Conservation (phyloP, 805 yeast species). For the Starmerella potacharoeniae region DNA sequence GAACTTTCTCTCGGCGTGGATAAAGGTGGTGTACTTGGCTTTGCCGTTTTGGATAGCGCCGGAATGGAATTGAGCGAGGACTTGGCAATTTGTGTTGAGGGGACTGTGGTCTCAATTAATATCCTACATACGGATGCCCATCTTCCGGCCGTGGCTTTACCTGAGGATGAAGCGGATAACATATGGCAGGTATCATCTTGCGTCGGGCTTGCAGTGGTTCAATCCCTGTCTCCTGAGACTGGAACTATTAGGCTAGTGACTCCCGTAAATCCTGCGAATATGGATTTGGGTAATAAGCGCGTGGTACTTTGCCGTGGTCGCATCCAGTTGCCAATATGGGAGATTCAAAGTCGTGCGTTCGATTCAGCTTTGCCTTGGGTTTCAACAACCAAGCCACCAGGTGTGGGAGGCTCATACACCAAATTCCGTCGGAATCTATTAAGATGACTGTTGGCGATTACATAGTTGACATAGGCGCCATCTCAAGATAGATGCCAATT, state of each 20-base stretch:
- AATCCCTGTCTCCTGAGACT: slow-evolving; percentile 41
- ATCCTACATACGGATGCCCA: not conserved
- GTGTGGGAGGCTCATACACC: slow-evolving; percentile 45
- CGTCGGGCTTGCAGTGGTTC: slow-evolving; percentile 50
- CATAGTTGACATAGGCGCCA: too few species aligned
- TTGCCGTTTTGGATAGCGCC: slow-evolving; percentile 21
- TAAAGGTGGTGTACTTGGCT: slow-evolving; percentile 18
- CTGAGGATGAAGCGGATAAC: slow-evolving; percentile 1
- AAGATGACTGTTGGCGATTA: slow-evolving; percentile 13
- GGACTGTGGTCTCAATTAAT: slow-evolving; percentile 28
- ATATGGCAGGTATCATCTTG: slow-evolving; percentile 26
- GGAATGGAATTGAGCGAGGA: slow-evolving; percentile 24
- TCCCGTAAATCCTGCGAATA: slow-evolving; percentile 27
- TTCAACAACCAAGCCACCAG: slow-evolving; percentile 21
- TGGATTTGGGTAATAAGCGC: not conserved
- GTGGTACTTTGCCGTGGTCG: slow-evolving; percentile 18
- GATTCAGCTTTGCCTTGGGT: slow-evolving; percentile 36
- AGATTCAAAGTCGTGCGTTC: slow-evolving; percentile 32
- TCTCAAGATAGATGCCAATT: too few species aligned
- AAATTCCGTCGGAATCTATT: slow-evolving; percentile 46
- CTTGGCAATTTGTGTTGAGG: slow-evolving; percentile 24
- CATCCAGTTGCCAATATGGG: slow-evolving; percentile 48
- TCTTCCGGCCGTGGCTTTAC: not conserved
- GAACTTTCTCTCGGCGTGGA: slow-evolving; percentile 19
- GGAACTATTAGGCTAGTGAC: slow-evolving; percentile 45